These are phyloP conservation scores for Trichoderma asperellum DNA, from an alignment of 2,329 filamentous ascomycete genomes.

Conservation along the genomic window DNA sequence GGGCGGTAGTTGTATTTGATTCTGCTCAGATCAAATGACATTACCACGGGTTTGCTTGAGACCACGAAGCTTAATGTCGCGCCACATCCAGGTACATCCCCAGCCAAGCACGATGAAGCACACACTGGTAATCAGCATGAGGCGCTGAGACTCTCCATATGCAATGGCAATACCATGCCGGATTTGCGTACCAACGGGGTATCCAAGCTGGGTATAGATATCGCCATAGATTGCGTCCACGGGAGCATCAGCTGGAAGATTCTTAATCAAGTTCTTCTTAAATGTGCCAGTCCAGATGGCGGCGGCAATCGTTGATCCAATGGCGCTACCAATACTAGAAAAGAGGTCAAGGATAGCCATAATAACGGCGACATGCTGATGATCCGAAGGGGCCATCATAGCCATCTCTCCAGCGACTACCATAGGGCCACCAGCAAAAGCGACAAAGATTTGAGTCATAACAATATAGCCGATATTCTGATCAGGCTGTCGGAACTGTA, in stretches of 20 bases:
- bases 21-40: slow-evolving; percentile 43
- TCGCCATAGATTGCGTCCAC: slow-evolving; percentile 51
- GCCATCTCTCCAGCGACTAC: slow-evolving; percentile 65
- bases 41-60: slow-evolving; percentile 47
- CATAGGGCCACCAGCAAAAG: slow-evolving; percentile 61
- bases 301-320: slow-evolving; percentile 63
- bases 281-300: slow-evolving; percentile 69
- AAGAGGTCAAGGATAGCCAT: slow-evolving; percentile 66
- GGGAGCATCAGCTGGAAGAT: slow-evolving; percentile 52
- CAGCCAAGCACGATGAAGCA: slow-evolving; percentile 48
- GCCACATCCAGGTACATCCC: slow-evolving; percentile 49
- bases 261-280: slow-evolving; percentile 51
- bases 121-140: slow-evolving; percentile 56
- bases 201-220: slow-evolving; percentile 58
- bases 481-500: slow-evolving; percentile 59
- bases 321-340: slow-evolving; percentile 61
- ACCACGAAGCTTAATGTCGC: slow-evolving; percentile 55
- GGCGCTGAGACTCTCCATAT: slow-evolving; percentile 59
- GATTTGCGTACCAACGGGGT: slow-evolving; percentile 53
- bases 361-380: slow-evolving; percentile 63
- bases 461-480: slow-evolving; percentile 57
- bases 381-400: slow-evolving; percentile 62
- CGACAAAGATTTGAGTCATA: slow-evolving; percentile 66
- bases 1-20: background rate
- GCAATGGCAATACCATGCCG: slow-evolving; percentile 62